phyloP scores from a whole-genome alignment of 169 alveolate genomes.

The Ichthyophthirius multifiliis region DNA sequence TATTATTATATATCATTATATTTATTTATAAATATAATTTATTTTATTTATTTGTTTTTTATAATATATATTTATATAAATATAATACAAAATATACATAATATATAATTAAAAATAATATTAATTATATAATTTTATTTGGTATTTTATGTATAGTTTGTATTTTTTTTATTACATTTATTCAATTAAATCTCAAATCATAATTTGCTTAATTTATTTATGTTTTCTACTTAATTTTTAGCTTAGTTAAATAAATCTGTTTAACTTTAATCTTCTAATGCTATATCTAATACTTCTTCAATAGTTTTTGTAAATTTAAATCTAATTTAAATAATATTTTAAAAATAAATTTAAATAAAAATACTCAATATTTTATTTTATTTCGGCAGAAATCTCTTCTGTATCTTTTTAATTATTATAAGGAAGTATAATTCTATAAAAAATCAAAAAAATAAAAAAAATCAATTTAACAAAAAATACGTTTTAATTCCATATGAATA shows the following conservation, averaged over 20 bases:
- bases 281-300: conserved; percentile 44
- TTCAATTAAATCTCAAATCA: conserved; percentile 1
- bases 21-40: too few species aligned
- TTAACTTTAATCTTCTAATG: conserved; percentile 23
- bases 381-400: conserved; percentile 51
- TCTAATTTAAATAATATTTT: neutral
- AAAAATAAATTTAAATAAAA: neutral
- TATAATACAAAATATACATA: too few species aligned
- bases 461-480: neutral
- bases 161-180: too few species aligned
- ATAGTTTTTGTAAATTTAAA: conserved; percentile 23
- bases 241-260: neutral
- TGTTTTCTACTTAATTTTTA: neutral
- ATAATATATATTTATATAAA: too few species aligned
- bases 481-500: conserved; percentile 55
- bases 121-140: too few species aligned
- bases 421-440: conserved; percentile 39
- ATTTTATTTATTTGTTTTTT: too few species aligned
- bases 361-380: conserved; percentile 19
- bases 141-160: too few species aligned
- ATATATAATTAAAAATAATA: too few species aligned
- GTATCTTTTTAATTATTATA: conserved; percentile 37
- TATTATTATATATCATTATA: too few species aligned
- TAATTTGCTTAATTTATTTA: conserved; percentile 7
- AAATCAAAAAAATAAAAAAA: neutral